Evolutionary conservation across 2,329 filamentous ascomycete genomes (phyloP).

Genomic region (Aspergillus terreus): DNA sequence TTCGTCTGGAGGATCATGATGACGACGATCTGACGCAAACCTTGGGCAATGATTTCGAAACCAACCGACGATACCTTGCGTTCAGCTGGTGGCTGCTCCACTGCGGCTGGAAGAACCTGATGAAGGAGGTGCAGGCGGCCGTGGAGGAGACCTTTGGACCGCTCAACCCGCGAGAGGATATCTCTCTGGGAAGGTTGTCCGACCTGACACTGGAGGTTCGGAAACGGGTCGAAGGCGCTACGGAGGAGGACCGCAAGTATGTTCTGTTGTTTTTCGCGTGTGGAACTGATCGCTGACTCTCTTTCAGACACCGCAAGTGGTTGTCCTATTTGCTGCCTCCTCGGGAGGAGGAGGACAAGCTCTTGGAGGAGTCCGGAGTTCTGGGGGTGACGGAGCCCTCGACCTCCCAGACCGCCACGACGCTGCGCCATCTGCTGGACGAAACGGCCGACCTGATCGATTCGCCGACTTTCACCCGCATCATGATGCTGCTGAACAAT

Average conservation of each 20-base stretch:
- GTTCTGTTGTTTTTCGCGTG: conserved; percentile 4
- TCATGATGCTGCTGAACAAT: conserved; percentile 82
- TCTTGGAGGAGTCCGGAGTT: conserved; percentile 83
- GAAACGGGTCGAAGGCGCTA: conserved; percentile 75
- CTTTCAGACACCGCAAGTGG: conserved; percentile 62
- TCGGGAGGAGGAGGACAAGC: conserved; percentile 70
- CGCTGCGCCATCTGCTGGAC: conserved; percentile 80
- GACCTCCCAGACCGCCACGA: conserved; percentile 36
- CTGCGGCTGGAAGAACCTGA: conserved; percentile 78
- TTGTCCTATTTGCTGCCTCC: conserved; percentile 79
- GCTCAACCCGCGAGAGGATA: conserved; percentile 81
- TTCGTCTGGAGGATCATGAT: conserved; percentile 88
- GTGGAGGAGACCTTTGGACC: conserved; percentile 88
- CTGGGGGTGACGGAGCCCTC: conserved; percentile 38
- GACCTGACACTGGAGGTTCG: conserved; percentile 79
- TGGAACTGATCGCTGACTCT: conserved; percentile 21
- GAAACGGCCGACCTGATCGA: conserved; percentile 96
- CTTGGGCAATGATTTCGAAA: conserved; percentile 92
- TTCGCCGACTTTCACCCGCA: conserved; percentile 83
- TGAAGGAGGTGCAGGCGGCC: conserved; percentile 75
- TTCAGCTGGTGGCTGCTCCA: conserved; percentile 99
- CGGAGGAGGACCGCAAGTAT: conserved; percentile 59
- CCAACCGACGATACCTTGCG: conserved; percentile 88
- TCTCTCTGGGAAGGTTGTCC: conserved; percentile 75
- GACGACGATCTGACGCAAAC: conserved; percentile 85